These are phyloP conservation scores for Solanum chacoense DNA, from an alignment of 305 asterid species.

Conservation along the genomic window DNA sequence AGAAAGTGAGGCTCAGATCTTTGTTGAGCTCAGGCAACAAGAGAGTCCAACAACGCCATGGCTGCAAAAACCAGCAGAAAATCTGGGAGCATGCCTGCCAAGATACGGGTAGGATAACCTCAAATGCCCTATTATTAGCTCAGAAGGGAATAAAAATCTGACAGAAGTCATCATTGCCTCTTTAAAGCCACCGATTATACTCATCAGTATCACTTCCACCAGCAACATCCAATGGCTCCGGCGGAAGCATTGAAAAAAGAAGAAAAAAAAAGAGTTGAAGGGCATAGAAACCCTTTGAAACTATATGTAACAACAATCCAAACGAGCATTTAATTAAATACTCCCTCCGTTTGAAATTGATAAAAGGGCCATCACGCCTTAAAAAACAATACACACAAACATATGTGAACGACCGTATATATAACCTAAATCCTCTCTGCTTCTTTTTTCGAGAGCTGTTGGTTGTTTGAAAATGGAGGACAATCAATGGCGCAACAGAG, in stretches of 20 bases:
- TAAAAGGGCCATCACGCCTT: neutral
- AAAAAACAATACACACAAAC: neutral
- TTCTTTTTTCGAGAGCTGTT: neutral
- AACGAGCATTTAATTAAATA: neutral
- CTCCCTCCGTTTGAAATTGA: neutral
- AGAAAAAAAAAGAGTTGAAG: neutral
- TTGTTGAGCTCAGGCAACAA: neutral
- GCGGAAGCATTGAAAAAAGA: neutral
- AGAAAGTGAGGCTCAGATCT: neutral
- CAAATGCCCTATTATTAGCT: neutral
- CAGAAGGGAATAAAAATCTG: neutral
- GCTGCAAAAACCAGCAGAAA: neutral
- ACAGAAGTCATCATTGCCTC: neutral
- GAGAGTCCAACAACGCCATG: neutral
- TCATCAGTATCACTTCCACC: neutral
- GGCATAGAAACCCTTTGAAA: neutral
- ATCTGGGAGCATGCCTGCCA: neutral
- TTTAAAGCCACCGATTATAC: neutral
- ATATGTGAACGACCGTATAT: neutral
- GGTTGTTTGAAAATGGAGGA: neutral
- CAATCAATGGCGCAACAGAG: slow-evolving; percentile 3
- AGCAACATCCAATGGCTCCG: neutral
- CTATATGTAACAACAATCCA: neutral
- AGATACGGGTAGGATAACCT: neutral
- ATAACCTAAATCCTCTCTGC: neutral